phyloP scores from a whole-genome alignment of 331 rosid genomes.

The Ulmus americana region DNA sequence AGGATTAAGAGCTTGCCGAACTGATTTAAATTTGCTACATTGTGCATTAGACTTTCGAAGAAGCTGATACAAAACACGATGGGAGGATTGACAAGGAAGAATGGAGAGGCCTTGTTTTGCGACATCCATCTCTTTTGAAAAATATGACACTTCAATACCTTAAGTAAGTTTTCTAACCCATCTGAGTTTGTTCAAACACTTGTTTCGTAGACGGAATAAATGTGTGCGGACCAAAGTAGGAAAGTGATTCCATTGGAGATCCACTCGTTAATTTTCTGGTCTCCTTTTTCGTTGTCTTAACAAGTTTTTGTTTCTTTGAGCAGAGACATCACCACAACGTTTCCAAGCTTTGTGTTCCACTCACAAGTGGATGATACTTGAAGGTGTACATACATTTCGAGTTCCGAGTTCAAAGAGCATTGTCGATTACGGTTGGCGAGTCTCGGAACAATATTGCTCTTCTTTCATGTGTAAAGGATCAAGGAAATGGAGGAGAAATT shows the following conservation, averaged over 20 bases:
- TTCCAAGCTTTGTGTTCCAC: slow-evolving; percentile 90
- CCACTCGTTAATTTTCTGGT: too few relatives aligned
- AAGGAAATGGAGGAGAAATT: slow-evolving; percentile 6
- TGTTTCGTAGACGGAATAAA: too few relatives aligned
- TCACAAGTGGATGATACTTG: slow-evolving; percentile 54
- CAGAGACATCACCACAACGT: slow-evolving; percentile 96
- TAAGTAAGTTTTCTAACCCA: slow-evolving; percentile 41
- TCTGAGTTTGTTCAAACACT: too few relatives aligned
- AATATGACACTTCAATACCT: slow-evolving; percentile 97
- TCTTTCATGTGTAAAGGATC: slow-evolving; percentile 15
- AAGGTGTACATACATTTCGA: not conserved
- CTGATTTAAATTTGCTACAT: not conserved
- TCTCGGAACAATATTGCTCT: slow-evolving; percentile 19
- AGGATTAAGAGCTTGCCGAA: not conserved
- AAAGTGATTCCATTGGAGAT: too few relatives aligned
- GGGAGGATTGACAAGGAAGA: slow-evolving; percentile 96
- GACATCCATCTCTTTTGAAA: slow-evolving; percentile 89
- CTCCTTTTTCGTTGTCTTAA: not conserved
- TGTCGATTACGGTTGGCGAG: slow-evolving; percentile 19
- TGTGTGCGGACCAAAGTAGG: too few relatives aligned
- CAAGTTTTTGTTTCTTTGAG: slow-evolving; percentile 16
- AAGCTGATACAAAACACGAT: slow-evolving; percentile 95
- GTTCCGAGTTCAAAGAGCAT: slow-evolving; percentile 2
- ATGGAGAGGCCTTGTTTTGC: slow-evolving; percentile 87
- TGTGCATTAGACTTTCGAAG: slow-evolving; percentile 74